These are phyloP conservation scores for Diaporthe vaccinii DNA, from an alignment of 2,329 filamentous ascomycete species.

Conservation along the genomic window DNA sequence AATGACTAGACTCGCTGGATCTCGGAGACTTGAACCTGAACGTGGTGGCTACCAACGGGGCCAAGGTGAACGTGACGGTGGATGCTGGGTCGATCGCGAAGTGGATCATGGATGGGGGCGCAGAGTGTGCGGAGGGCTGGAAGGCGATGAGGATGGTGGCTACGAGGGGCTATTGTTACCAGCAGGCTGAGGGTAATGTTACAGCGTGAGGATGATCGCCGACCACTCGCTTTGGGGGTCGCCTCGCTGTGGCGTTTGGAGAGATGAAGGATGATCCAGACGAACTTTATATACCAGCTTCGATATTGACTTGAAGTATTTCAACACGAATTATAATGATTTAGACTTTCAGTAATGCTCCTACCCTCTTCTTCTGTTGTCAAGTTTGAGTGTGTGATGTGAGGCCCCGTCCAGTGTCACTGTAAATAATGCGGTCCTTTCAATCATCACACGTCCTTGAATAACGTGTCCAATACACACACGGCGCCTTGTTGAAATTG, in stretches of 20 bases:
- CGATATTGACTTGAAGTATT: background rate
- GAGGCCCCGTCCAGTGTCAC: too few relatives aligned
- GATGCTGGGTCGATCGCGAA: conserved; percentile 10
- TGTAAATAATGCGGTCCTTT: too few relatives aligned
- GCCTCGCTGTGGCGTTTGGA: background rate
- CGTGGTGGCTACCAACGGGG: conserved; percentile 10
- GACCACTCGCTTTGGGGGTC: background rate
- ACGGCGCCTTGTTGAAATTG: too few relatives aligned
- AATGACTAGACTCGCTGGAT: conserved; percentile 32
- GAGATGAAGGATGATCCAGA: background rate
- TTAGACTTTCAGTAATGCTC: background rate
- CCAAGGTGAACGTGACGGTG: conserved; percentile 11
- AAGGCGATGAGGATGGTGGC: conserved; percentile 24
- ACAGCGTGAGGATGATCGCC: background rate
- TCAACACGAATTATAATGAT: background rate
- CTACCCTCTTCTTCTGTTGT: background rate
- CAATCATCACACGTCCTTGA: too few relatives aligned
- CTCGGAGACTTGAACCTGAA: conserved; percentile 9
- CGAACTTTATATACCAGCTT: background rate
- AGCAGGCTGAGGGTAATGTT: background rate
- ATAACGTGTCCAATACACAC: too few relatives aligned
- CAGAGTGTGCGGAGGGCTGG: conserved; percentile 1
- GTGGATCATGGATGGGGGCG: conserved; percentile 9
- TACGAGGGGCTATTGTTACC: conserved; percentile 1
- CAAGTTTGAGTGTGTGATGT: background rate